These are phyloP conservation scores for Candida sonorensis DNA, from an alignment of 805 yeast genomes.

Conservation along the genomic window DNA sequence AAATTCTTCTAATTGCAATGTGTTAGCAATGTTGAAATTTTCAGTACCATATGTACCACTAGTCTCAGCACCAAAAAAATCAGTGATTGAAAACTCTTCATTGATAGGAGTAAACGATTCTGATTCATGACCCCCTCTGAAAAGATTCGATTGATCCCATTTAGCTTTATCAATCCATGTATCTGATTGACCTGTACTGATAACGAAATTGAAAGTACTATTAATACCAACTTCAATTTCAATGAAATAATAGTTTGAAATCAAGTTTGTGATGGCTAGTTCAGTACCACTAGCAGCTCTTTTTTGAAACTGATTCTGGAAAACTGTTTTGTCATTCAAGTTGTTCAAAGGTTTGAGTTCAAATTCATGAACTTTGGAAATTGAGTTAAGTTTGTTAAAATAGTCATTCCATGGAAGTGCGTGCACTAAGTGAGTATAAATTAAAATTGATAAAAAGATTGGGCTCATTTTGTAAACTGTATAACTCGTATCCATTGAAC, in stretches of 20 bases:
- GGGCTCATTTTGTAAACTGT: too few relatives aligned
- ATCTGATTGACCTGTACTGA: constrained; percentile 27
- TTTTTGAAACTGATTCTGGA: constrained; percentile 2
- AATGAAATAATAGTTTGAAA: constrained; percentile 15
- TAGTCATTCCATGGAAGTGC: neutral
- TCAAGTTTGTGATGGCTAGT: constrained; percentile 8
- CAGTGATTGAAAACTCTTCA: constrained; percentile 9
- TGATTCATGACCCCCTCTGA: constrained; percentile 4
- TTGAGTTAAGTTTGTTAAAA: neutral
- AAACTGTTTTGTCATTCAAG: neutral
- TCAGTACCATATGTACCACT: constrained; percentile 17
- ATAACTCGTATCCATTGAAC: too few relatives aligned
- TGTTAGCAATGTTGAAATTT: constrained; percentile 7
- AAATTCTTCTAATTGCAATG: constrained; percentile 6
- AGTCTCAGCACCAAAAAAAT: constrained; percentile 6
- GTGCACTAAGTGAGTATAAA: too few relatives aligned
- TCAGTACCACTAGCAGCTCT: constrained; percentile 12
- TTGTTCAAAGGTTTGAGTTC: neutral
- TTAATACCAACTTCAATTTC: constrained; percentile 21
- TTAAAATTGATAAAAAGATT: too few relatives aligned
- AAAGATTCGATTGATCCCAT: neutral
- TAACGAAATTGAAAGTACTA: constrained; percentile 16
- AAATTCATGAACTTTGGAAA: constrained; percentile 1
- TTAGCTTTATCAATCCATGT: constrained; percentile 22
- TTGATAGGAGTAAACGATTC: constrained; percentile 4